phyloP scores from a whole-genome alignment of 2,329 filamentous ascomycete species.

The Penicillium sp. region DNA sequence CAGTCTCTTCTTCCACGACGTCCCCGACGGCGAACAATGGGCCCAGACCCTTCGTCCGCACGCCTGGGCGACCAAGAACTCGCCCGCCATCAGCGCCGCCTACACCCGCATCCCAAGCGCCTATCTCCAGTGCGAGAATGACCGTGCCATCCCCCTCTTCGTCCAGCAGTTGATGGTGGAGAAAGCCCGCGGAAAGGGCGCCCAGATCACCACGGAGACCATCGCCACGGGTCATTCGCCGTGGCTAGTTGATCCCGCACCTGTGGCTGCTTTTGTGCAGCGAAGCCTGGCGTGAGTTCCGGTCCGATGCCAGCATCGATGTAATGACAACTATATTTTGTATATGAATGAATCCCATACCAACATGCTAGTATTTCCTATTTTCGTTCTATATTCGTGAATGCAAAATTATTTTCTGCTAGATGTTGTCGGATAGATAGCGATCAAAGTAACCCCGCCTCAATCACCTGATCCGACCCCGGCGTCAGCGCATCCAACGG shows the following conservation, averaged over 20 bases:
- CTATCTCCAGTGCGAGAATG: conserved; percentile 33
- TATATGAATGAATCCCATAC: not conserved
- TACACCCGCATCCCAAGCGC: conserved; percentile 26
- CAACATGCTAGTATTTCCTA: too few relatives aligned
- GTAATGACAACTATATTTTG: not conserved
- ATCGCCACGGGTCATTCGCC: conserved; percentile 30
- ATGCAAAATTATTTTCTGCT: too few relatives aligned
- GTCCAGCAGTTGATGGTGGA: conserved; percentile 35
- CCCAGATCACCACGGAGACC: conserved; percentile 30
- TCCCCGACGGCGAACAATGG: conserved; percentile 30
- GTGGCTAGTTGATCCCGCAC: conserved; percentile 25
- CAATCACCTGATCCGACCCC: not conserved
- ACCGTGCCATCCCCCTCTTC: conserved; percentile 30
- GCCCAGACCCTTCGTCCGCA: conserved; percentile 30
- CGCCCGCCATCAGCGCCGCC: conserved; percentile 27
- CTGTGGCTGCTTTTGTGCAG: not conserved
- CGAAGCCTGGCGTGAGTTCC: not conserved
- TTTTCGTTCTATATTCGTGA: too few relatives aligned
- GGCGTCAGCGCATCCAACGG: not conserved
- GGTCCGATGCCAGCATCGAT: not conserved
- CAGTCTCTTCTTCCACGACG: conserved; percentile 33
- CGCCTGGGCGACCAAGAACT: conserved; percentile 29
- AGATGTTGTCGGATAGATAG: not conserved
- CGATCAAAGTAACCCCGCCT: not conserved
- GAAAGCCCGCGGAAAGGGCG: conserved; percentile 26